A percentile compares a stretch with the other conserved stretches of the same genome.
These are phyloP conservation scores for Phoma sp. DNA, from an alignment of 2,329 filamentous ascomycete genomes.

Conservation along the genomic window DNA sequence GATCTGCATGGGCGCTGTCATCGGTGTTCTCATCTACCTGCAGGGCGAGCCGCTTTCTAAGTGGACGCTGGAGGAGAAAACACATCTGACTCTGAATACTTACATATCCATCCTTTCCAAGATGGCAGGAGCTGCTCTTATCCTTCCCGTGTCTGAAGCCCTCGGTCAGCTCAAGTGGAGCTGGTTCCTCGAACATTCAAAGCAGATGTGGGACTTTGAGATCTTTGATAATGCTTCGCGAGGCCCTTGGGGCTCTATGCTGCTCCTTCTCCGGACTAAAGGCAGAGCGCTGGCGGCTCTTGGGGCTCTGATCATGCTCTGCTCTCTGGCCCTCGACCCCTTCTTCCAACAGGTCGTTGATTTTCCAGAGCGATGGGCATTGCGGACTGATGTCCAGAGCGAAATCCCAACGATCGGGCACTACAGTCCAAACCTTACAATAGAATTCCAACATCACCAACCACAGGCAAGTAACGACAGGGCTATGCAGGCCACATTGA, in stretches of 20 bases:
- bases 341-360: conserved; percentile 43
- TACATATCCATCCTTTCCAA: conserved; percentile 36
- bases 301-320: conserved; percentile 31
- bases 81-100: conserved; percentile 32
- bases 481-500: neutral
- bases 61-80: conserved; percentile 18
- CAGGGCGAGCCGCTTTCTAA: conserved; percentile 7
- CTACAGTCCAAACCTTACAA: conserved; percentile 11
- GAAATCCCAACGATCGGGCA: conserved; percentile 13
- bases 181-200: conserved; percentile 38
- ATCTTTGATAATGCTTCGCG: conserved; percentile 43
- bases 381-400: conserved; percentile 17
- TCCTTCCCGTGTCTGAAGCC: conserved; percentile 37
- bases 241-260: conserved; percentile 33
- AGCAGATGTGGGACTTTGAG: conserved; percentile 45
- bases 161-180: conserved; percentile 46
- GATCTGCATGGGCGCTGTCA: conserved; percentile 29
- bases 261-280: conserved; percentile 27
- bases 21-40: conserved; percentile 20
- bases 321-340: conserved; percentile 30
- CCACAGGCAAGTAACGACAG: neutral
- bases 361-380: conserved; percentile 29
- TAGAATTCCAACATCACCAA: neutral
- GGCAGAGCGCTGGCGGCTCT: conserved; percentile 28
- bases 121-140: conserved; percentile 36